Evolutionary conservation across 192 early-diverging fungal species (phyloP), one percentile per base, ranked within the genome.

Genomic region (Coemansia asiatica): DNA sequence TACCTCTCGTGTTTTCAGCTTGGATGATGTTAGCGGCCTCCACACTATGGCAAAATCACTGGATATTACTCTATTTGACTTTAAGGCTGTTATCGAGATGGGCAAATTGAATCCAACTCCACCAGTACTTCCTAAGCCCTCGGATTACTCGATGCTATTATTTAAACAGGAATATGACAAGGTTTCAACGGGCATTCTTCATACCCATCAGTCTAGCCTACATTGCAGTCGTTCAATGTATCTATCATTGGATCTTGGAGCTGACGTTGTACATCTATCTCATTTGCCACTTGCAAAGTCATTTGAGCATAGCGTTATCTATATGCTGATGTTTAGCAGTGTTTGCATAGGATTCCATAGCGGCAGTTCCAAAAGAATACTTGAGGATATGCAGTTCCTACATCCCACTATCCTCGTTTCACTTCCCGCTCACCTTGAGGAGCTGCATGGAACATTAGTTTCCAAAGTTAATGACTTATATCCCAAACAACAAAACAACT

Each of bases 81-180:
- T 33, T 33, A 33, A 33, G 4, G 8, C 4, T 8, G 31, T 33
- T 33, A 8, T 33, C 3, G 31, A 33, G 8, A 6, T 33, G 31
- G 31, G 31, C 3, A 33, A 33, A 8, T 33, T 8, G 4, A 33
- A 3, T 90, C 19, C 74, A 69, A n/a, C 60, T 77, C 36, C 64
- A 86, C 4, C 76, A 76, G n/a, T 76, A 78, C 66, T 27, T 29
- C 91, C 93, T 16, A 69, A 70, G 16, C 81, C 88, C 1, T 68
- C 77, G 4, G 91, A 94, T 72, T 49, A 89, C 7, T 85, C 81
- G 56, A 84, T 76, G 27, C 76, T 89, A 28, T 84, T 83, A 77
- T 94, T 88, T 64, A 91, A 91, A 15, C 87, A 88, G 19, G 91
- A 90, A 6, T 93, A 91, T 0, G 89, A 90, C 0, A 89, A 91